Base-by-base conservation (phyloP, 1,284 basidiomycete genomes). In the Tausonia pullulans region DNA sequence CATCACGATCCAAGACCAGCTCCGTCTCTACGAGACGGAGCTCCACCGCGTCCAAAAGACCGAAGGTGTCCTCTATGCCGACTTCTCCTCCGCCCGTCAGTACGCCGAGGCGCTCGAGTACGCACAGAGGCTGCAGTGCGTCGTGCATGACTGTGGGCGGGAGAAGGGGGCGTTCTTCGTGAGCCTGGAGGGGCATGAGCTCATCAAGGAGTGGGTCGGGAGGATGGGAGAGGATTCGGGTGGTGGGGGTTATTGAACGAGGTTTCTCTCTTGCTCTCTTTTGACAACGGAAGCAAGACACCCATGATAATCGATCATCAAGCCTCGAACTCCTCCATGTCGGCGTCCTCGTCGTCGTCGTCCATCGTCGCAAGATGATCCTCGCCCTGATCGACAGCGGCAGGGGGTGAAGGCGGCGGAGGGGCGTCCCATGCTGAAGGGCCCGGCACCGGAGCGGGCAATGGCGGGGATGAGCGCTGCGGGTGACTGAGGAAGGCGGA, bases 21-120 rank as follows among this genome's bases (percentile, higher is more conserved):
- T 99, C 69, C 85, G 96, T 61, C 80, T 98, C 14, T 99, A 96
- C 95, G 95, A 99, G 76, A 81, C 94, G 61, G 96, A 98, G 78
- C 87, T 89, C 76, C 94, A 98, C 75, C 83, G 96, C 60, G 80
- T 98, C 2, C 86, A 88, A 70, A 86, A 87, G 44, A 81, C 87
- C 62, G 52, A 74, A 90, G 92, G 90, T 50, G 90, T 85, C 74
- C 81, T 96, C 51, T 95, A 94, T 77, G 90, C 85, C 52, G 85
- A 87, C 59, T 96, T 96, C 73, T 83, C 86, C 54, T 88, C 90
- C 44, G 83, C 86, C 71, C 85, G 85, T 43, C 91, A 96, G 77
- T 96, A 89, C 75, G 86, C 90, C 67, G 84, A 89, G 69, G 90
- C 94, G 7, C 78, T 90, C 55, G 83, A 87, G 70, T 95, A 96